Conservation (phyloP, 192 early-diverging fungal genomes). For the Glomus cerebriforme region DNA sequence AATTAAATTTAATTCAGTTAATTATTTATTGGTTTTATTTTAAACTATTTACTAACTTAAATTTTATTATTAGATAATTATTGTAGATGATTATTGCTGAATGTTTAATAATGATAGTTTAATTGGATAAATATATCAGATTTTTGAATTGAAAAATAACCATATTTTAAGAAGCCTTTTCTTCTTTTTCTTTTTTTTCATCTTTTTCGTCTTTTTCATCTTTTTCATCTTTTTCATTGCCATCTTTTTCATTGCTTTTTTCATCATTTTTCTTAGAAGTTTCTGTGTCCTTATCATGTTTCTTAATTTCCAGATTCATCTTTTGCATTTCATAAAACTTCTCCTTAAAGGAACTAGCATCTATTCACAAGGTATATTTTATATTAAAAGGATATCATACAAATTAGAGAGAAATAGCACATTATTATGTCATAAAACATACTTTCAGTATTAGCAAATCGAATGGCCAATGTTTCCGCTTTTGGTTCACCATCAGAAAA, state of each 20-base stretch:
- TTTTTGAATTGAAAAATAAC: no score
- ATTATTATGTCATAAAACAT: not conserved
- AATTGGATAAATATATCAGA: no score
- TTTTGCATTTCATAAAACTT: slow-evolving; percentile 22
- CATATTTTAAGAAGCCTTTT: no score
- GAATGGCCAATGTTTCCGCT: slow-evolving; percentile 88
- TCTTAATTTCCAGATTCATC: slow-evolving; percentile 1
- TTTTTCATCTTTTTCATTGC: not conserved
- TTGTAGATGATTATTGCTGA: no score
- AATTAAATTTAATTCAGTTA: no score
- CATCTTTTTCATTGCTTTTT: not conserved
- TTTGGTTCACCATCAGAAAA: slow-evolving; percentile 86
- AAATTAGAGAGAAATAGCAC: not conserved
- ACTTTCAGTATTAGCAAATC: slow-evolving; percentile 93
- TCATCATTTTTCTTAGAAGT: not conserved
- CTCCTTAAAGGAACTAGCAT: slow-evolving; percentile 28
- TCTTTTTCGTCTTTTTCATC: not conserved
- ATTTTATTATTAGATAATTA: no score
- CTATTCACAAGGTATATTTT: not conserved
- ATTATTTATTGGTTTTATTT: no score
- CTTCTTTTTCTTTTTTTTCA: no score
- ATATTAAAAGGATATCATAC: not conserved
- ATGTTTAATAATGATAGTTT: no score
- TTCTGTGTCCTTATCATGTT: not conserved
- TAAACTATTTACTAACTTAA: no score